A percentile compares a stretch with the other conserved stretches of the same genome.
These are phyloP conservation scores for Spathaspora arborariae DNA, from an alignment of 805 yeast genomes.

Conservation along the genomic window DNA sequence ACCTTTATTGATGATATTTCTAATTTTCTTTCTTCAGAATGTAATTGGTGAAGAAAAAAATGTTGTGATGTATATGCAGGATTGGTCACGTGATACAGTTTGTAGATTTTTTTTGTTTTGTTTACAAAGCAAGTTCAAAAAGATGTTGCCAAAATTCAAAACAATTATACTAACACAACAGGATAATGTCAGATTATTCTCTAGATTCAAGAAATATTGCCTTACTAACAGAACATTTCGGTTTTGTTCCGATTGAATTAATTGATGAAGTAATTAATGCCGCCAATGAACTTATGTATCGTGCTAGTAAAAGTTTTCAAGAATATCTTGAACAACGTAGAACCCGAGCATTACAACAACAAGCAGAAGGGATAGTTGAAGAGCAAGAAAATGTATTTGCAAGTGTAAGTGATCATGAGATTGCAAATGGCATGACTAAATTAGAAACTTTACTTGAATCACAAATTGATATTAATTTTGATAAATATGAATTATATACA, in stretches of 20 bases:
- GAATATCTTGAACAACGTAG: slow-evolving; percentile 46
- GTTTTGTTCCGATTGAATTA: slow-evolving; percentile 75
- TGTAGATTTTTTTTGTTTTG: neutral
- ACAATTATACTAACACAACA: neutral
- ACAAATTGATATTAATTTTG: slow-evolving; percentile 77
- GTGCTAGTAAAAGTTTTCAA: slow-evolving; percentile 78
- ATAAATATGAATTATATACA: slow-evolving; percentile 78
- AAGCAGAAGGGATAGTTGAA: neutral
- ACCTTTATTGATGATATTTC: neutral
- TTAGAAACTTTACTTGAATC: slow-evolving; percentile 73
- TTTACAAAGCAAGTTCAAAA: neutral
- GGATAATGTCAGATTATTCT: slow-evolving; percentile 3
- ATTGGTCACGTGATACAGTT: slow-evolving; percentile 4
- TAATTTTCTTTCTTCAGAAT: slow-evolving; percentile 2
- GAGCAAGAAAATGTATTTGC: neutral
- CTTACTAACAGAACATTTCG: slow-evolving; percentile 80
- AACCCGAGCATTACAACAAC: slow-evolving; percentile 10
- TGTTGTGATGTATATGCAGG: neutral
- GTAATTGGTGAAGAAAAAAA: slow-evolving; percentile 2
- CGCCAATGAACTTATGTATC: slow-evolving; percentile 78
- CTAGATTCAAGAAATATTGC: slow-evolving; percentile 29
- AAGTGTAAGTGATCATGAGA: slow-evolving; percentile 38
- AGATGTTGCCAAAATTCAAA: neutral
- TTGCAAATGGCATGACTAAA: slow-evolving; percentile 74
- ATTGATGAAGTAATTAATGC: slow-evolving; percentile 87